phyloP scores from a whole-genome alignment of 306 rosid genomes.

The Acacia crassicarpa region DNA sequence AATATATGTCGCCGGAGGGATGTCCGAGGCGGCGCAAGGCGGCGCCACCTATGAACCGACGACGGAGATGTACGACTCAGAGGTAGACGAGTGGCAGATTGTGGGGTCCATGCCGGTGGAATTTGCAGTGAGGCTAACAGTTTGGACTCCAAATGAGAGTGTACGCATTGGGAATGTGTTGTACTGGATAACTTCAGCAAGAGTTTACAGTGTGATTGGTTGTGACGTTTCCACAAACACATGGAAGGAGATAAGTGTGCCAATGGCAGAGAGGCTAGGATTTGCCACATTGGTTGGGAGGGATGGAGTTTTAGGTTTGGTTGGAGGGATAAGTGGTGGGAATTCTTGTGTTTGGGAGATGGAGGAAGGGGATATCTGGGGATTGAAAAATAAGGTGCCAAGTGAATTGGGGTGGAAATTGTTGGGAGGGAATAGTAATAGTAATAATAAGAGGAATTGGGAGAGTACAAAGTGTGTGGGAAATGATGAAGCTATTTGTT shows the following conservation, averaged over 20 bases:
- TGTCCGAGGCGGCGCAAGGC: conserved; percentile 43
- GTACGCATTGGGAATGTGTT: conserved; percentile 45
- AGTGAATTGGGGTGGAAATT: conserved; percentile 52
- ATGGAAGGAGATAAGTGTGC: conserved; percentile 66
- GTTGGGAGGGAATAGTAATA: conserved; percentile 33
- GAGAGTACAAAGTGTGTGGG: conserved; percentile 62
- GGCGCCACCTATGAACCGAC: conserved; percentile 49
- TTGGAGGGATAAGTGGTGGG: conserved; percentile 54
- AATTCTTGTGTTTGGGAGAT: conserved; percentile 61
- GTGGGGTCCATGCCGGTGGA: conserved; percentile 60
- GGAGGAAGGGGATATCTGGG: conserved; percentile 51
- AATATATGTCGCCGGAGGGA: conserved; percentile 71
- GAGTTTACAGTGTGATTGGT: conserved; percentile 62
- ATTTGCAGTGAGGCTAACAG: conserved; percentile 68
- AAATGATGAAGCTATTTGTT: conserved; percentile 44
- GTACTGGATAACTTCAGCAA: conserved; percentile 81
- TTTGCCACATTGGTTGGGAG: conserved; percentile 59
- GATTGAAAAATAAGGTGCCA: conserved; percentile 54
- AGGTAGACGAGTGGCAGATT: conserved; percentile 40
- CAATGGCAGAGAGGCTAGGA: conserved; percentile 63
- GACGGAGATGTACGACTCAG: conserved; percentile 67
- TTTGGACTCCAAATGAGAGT: conserved; percentile 80
- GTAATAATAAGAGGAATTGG: conserved; percentile 44
- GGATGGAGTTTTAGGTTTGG: conserved; percentile 46
- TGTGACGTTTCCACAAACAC: conserved; percentile 38